Conservation (phyloP, 2,329 filamentous ascomycete genomes). For the Talaromyces amestolkiae region DNA sequence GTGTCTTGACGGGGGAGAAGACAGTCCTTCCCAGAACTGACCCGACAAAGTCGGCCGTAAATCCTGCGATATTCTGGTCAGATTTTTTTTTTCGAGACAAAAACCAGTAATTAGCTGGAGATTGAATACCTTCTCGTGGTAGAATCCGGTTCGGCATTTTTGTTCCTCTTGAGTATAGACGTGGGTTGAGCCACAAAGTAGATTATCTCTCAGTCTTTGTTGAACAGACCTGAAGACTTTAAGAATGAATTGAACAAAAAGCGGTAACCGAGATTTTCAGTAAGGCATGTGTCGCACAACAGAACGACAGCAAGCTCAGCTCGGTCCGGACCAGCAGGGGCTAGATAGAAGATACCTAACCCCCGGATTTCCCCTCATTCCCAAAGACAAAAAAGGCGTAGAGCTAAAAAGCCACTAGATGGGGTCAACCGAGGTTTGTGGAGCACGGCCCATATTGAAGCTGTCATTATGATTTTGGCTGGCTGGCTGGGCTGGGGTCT, state of each 20-base stretch:
- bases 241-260: neutral
- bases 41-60: constrained; percentile 60
- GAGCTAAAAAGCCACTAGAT: neutral
- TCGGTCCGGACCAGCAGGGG: neutral
- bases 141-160: constrained; percentile 22
- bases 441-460: neutral
- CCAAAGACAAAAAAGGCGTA: neutral
- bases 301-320: neutral
- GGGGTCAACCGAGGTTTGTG: constrained; percentile 7
- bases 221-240: neutral
- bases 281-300: neutral
- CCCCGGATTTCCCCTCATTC: neutral
- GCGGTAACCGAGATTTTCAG: neutral
- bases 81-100: neutral
- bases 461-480: neutral
- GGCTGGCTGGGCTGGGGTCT: neutral
- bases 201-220: neutral
- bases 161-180: constrained; percentile 7
- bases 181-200: neutral
- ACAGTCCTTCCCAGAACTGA: constrained; percentile 59
- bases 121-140: constrained; percentile 5
- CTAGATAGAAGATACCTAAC: neutral
- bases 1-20: constrained; percentile 63
- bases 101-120: neutral
- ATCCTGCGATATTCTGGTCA: constrained; percentile 34